Base-by-base conservation (phyloP, 2,329 filamentous ascomycete genomes). In the Fusarium sp. region DNA sequence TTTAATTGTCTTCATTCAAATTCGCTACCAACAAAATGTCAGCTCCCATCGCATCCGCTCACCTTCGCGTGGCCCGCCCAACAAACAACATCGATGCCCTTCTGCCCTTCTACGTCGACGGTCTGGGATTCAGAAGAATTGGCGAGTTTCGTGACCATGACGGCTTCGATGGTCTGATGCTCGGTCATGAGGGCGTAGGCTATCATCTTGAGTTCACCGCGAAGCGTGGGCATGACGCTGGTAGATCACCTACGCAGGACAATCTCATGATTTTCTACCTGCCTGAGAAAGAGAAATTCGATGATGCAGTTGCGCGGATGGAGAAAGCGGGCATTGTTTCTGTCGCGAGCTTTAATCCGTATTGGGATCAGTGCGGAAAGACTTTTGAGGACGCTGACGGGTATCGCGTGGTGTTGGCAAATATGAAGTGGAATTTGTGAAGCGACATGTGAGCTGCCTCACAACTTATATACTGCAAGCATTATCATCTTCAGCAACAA, bases 191-290 rank as follows among this genome's bases (percentile, higher is more conserved):
- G 20, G 55, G 41, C 1, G 41, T 30, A 26, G 20, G 41, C 30
- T 58, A 58, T 28, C 55, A 58, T 36, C 55, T 58, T 8, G 55
- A 58, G 15, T 58, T 50, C 12, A 58, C 41, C 1, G 8, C 20
- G 2, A 58, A 50, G 41, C 55, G n/a, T 4, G 55, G 55, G 8
- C 41, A 58, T 58, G 55, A 58, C n/a, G 41, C 30, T 2, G 55
- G 55, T 22, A 58, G 41, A 50, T 50, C 55, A n/a, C 55, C 41
- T 4, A 50, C 55, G 10, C 30, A 58, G 20, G 55, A 58, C 44
- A 58, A 58, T n/a, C 24, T 58, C n/a, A 36, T 58, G 30, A n/a
- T 50, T 7, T 58, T 58, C n/a, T 58, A 58, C 20, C n/a, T 58
- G 24, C 55, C 41, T 3, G 41, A 58, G 41, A 50, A 50, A 5